phyloP scores from a whole-genome alignment of 2,329 filamentous ascomycete species.

The Colletotrichum musicola region DNA sequence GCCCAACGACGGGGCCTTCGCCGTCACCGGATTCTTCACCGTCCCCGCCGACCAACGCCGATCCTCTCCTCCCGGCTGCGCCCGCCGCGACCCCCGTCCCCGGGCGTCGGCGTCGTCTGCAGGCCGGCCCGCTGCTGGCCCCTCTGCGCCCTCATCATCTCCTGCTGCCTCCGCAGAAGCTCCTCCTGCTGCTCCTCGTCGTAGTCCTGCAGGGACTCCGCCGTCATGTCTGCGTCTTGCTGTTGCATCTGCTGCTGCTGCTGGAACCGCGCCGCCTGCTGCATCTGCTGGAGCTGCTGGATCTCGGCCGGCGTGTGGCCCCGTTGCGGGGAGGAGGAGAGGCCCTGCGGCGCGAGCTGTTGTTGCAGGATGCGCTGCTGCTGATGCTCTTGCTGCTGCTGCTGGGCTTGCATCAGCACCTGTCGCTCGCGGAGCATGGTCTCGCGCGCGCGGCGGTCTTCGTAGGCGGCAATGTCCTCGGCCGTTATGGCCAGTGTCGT shows the following conservation, averaged over 20 bases:
- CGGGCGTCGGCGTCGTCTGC: constrained; percentile 46
- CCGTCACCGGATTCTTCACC: constrained; percentile 4
- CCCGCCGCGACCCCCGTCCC: constrained; percentile 29
- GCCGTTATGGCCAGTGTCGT: constrained; percentile 77
- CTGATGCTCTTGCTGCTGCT: constrained; percentile 32
- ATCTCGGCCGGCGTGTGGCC: constrained; percentile 33
- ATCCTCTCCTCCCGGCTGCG: constrained; percentile 55
- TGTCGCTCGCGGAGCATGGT: constrained; percentile 43
- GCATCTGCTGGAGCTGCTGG: constrained; percentile 39
- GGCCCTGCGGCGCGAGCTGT: constrained; percentile 30
- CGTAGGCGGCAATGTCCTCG: constrained; percentile 78
- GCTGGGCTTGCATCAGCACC: constrained; percentile 36
- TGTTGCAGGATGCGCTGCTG: constrained; percentile 31
- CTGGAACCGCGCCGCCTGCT: constrained; percentile 32
- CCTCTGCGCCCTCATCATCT: constrained; percentile 35
- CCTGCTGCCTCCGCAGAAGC: constrained; percentile 36
- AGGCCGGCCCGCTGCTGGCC: constrained; percentile 41
- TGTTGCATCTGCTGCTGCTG: constrained; percentile 35
- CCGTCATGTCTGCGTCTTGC: constrained; percentile 32
- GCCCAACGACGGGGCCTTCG: no score
- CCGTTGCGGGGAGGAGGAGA: background rate
- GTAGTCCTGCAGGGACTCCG: constrained; percentile 27
- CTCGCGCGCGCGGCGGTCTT: constrained; percentile 68
- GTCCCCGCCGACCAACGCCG: constrained; percentile 47
- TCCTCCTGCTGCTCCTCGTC: constrained; percentile 32